Base-by-base conservation (phyloP, 768 basidiomycete genomes). In the Mycena capillaripes region DNA sequence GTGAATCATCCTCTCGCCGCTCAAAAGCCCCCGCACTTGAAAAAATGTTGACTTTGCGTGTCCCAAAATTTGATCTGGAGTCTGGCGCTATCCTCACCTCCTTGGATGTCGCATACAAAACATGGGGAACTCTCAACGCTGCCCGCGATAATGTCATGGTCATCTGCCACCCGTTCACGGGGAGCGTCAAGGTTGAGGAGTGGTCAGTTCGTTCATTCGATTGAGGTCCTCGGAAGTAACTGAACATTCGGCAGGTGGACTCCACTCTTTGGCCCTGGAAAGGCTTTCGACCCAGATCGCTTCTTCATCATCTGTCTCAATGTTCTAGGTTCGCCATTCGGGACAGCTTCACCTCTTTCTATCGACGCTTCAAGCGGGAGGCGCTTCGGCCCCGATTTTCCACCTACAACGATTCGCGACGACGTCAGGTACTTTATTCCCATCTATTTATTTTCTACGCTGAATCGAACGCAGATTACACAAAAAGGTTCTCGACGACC, bases 261-360 rank as follows among this genome's bases (percentile, higher is more conserved):
- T 9, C 96, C 96, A 0, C 87, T 99, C 21, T 93, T 98, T 82
- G 97, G 97, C 3, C 86, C 85, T 12, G 92, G 93, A n/a, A 95
- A 95, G 77, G 97, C 95, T 0, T 98, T 99, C 76, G 97, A 99
- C 81, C 87, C 92, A 0, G 88, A 85, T 19, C 87, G 93, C 0
- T 98, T 91, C 82, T 97, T 98, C 82, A 95, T 99, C 75, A 92
- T 98, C 76, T 99, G 97, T 77, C 92, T 89, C 40, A 99, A 99
- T 79, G 93, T 93, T 21, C 87, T 98, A 68, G 97, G 97, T 0
- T 98, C 96, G 0, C 97, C 97, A 0, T 99, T 98, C 77, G 97
- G 97, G 2, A 94, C 96, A 10, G 92, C 93, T 1, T 98, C 97
- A 0, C 95, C 95, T 0, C 85, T 97, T 29, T 95, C 96, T 3